Percentiles rank a stretch among this genome's conserved stretches.
These are phyloP conservation scores for Suillus cothurnatus DNA, from an alignment of 768 basidiomycete species.

Conservation along the genomic window DNA sequence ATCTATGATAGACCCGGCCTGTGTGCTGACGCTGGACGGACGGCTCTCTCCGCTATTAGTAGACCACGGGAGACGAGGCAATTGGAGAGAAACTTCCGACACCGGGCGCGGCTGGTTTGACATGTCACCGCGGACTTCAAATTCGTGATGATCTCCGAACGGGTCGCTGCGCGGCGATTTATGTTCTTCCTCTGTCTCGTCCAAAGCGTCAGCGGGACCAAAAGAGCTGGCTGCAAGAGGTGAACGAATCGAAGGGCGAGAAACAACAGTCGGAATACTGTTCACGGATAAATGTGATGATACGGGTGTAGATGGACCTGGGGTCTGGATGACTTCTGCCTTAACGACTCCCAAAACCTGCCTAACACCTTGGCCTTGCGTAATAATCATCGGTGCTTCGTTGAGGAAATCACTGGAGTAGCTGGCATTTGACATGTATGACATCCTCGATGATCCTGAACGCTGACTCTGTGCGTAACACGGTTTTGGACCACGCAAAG, in stretches of 20 bases:
- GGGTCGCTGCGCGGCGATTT: conserved; percentile 47
- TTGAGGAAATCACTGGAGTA: conserved; percentile 78
- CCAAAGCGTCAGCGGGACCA: conserved; percentile 64
- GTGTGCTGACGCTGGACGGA: conserved; percentile 64
- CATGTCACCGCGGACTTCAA: conserved; percentile 20
- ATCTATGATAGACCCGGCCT: conserved; percentile 58
- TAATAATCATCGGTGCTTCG: conserved; percentile 82
- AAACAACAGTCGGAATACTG: conserved; percentile 36
- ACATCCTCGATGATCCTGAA: conserved; percentile 62
- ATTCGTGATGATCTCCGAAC: conserved; percentile 59
- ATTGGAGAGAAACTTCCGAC: conserved; percentile 42
- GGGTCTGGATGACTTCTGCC: conserved; percentile 74
- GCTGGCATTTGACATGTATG: conserved; percentile 75
- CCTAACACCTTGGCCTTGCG: conserved; percentile 61
- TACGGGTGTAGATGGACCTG: conserved; percentile 38
- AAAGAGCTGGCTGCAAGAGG: conserved; percentile 74
- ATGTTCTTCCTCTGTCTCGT: conserved; percentile 44
- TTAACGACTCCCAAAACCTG: conserved; percentile 78
- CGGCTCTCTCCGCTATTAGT: conserved; percentile 44
- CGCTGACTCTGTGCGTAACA: conserved; percentile 48
- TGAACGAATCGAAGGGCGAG: conserved; percentile 55
- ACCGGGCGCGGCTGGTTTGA: conserved; percentile 28
- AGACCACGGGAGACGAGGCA: conserved; percentile 45
- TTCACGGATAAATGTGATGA: conserved; percentile 34
- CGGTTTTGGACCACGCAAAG: conserved; percentile 39